Percentiles rank a stretch among this genome's conserved stretches.
Conservation (phyloP, 805 yeast species). For the Schizosaccharomyces octosporus region DNA sequence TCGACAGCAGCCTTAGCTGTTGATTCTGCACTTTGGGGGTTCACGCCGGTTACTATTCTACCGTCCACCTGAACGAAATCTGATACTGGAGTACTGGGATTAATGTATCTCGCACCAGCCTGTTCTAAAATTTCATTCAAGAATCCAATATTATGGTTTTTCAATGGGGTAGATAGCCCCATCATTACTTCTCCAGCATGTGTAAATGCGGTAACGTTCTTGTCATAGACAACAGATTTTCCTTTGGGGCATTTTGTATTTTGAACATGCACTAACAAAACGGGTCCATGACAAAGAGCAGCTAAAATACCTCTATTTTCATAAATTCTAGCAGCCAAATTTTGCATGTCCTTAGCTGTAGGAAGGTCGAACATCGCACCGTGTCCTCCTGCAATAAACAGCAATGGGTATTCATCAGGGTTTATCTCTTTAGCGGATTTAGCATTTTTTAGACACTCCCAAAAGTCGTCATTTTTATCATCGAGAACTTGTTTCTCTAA, state of each 20-base stretch:
- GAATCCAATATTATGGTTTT: background rate
- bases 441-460: background rate
- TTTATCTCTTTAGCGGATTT: background rate
- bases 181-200: background rate
- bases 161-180: background rate
- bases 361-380: background rate
- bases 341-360: background rate
- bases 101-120: background rate
- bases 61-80: background rate
- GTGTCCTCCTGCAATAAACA: background rate
- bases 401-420: background rate
- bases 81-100: background rate
- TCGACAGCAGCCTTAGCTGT: background rate
- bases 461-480: background rate
- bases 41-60: background rate
- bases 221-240: background rate
- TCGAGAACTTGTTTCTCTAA: background rate
- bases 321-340: background rate
- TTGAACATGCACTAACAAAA: background rate
- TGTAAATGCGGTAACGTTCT: background rate
- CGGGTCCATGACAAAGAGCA: background rate
- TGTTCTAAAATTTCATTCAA: background rate
- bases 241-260: background rate
- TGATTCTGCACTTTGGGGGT: background rate
- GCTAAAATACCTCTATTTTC: background rate